Percentiles rank a stretch among this genome's conserved stretches.
Evolutionary conservation across 495 filamentous ascomycete species (phyloP).

Genomic region (Viridothelium virens): DNA sequence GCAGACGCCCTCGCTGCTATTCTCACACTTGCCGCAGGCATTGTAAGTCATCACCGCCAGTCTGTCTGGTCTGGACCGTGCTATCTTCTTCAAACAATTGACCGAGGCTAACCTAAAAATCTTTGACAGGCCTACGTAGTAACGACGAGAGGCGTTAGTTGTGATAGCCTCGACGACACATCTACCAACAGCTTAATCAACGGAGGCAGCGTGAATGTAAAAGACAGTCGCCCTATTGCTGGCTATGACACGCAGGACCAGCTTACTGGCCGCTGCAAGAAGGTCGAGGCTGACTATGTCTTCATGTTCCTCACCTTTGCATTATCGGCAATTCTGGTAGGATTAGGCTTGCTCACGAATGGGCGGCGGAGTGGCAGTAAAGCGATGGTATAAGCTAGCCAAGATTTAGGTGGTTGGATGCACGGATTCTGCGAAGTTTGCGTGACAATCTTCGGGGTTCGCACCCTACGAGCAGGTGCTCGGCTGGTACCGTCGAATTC

Average conservation of each 20-base stretch:
- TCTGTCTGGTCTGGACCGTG: neutral
- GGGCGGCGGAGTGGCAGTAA: neutral
- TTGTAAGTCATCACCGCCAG: slow-evolving; percentile 9
- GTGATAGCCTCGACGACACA: neutral
- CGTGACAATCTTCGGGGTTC: too few species aligned
- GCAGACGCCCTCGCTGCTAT: slow-evolving; percentile 15
- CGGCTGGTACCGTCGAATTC: too few species aligned
- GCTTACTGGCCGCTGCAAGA: slow-evolving; percentile 9
- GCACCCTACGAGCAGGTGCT: neutral
- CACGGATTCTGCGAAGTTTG: too few species aligned
- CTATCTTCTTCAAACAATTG: neutral
- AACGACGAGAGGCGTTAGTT: slow-evolving; percentile 10
- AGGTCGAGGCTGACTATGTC: slow-evolving; percentile 16
- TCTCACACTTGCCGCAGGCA: slow-evolving; percentile 14
- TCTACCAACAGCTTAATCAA: slow-evolving; percentile 12
- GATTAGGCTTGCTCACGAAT: neutral
- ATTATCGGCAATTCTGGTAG: neutral
- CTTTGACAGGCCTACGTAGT: slow-evolving; percentile 9
- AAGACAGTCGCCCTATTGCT: neutral
- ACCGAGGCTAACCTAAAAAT: neutral
- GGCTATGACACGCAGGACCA: neutral
- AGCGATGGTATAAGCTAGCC: neutral
- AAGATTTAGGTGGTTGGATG: neutral
- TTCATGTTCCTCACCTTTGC: slow-evolving; percentile 20
- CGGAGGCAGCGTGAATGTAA: slow-evolving; percentile 11